Base-by-base conservation (phyloP, 495 filamentous ascomycete species). In the Aspergillus avenaceus region DNA sequence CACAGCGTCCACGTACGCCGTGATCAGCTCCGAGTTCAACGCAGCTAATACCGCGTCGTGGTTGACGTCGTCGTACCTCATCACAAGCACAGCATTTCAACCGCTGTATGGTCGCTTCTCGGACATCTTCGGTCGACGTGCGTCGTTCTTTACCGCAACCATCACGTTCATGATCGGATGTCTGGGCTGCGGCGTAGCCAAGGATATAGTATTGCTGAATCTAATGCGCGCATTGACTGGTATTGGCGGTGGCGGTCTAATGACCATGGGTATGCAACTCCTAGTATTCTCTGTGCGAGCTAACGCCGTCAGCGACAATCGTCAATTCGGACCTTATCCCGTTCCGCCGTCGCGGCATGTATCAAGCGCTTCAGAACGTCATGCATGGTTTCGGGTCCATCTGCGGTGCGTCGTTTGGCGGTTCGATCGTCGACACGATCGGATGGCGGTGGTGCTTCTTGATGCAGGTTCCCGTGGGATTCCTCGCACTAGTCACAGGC, bases 221-320 rank as follows among this genome's bases (percentile, higher is more conserved):
- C 57, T 86, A 2, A 92, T 92, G 42, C 70, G 91, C 13, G 84
- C 93, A 2, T 63, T 96, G 8, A 88, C 90, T 4, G 83, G 81
- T 0, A 76, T 84, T 49, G 83, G 80, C 4, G 83, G 81, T 3
- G 78, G 79, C 0, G 80, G 79, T 2, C 56, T 83, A 31, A 82
- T 83, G 74, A 82, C 80, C 0, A 81, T 83, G 79, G 79, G 76
- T 79, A 61, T 52, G 70, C 65, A 2, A 13, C 5, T 0, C 12
- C 24, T n/a, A 2, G 19, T 25, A 12, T 18, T 41, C 4, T 36
- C 18, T 2, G 2, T 36, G 2, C 7, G 5, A 41, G 22, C 7
- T 16, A 5, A 31, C 11, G n/a, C 0, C 14, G 8, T 49, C 45
- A 79, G 80, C 81, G 1, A 84, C 83, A 0, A 83, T 84, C 42